Evolutionary conservation across 129 eudicot species (phyloP).

Genomic region (Apium graveolens): DNA sequence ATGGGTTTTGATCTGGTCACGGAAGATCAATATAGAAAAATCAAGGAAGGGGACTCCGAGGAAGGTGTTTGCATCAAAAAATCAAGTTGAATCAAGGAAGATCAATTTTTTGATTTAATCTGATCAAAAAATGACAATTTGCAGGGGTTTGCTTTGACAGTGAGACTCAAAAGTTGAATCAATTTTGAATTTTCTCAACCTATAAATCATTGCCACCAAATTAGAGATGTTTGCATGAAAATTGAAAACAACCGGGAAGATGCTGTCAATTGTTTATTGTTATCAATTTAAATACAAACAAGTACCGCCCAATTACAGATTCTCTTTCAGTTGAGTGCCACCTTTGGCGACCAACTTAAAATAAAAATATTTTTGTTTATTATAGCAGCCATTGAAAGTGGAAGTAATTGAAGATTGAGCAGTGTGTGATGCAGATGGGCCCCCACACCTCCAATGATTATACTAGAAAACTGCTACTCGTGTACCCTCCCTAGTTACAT

Average conservation of each 20-base stretch:
- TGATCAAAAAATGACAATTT: too few relatives aligned
- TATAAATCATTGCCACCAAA: background rate
- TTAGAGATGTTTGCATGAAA: background rate
- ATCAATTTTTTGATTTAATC: too few relatives aligned
- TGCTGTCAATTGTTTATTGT: background rate
- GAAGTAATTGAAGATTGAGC: background rate
- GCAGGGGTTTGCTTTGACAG: background rate
- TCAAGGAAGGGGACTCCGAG: too few relatives aligned
- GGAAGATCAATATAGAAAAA: too few relatives aligned
- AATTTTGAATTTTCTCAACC: background rate
- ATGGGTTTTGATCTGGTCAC: too few relatives aligned
- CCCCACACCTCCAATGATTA: background rate
- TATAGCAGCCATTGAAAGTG: conserved; percentile 3
- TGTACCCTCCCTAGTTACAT: background rate
- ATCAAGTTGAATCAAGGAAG: too few relatives aligned
- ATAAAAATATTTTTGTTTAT: background rate
- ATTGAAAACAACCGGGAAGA: background rate
- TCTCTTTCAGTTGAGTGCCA: background rate
- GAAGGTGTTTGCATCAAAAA: too few relatives aligned
- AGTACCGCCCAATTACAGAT: background rate
- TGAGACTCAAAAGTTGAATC: background rate
- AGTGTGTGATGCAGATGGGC: background rate
- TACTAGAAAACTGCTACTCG: too few relatives aligned
- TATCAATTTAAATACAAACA: background rate
- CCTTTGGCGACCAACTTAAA: background rate